Conservation (phyloP, 192 early-diverging fungal genomes). For the Backusella tarrabulga region DNA sequence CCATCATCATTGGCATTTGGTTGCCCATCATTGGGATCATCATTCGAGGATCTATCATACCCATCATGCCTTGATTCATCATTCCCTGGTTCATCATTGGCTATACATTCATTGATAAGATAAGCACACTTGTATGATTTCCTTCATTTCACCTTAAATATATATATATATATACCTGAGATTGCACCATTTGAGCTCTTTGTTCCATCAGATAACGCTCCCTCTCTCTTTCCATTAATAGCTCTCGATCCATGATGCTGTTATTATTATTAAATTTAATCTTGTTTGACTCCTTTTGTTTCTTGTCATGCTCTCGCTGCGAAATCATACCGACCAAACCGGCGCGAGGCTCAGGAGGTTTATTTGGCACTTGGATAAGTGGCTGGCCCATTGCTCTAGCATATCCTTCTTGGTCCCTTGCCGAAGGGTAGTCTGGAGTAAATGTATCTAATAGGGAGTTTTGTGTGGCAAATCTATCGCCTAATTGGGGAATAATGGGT, state of each 20-base stretch:
- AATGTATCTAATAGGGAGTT: constrained; percentile 37
- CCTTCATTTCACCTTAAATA: neutral
- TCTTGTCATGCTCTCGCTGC: constrained; percentile 34
- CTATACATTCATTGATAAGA: neutral
- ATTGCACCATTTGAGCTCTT: constrained; percentile 16
- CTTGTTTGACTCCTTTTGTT: constrained; percentile 22
- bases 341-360: constrained; percentile 36
- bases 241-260: constrained; percentile 20
- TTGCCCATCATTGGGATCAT: neutral
- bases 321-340: constrained; percentile 41
- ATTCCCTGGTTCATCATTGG: neutral
- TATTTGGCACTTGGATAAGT: constrained; percentile 34
- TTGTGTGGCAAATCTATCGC: constrained; percentile 33
- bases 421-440: constrained; percentile 30
- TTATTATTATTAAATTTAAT: neutral
- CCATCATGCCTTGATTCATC: constrained; percentile 14
- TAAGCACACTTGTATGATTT: neutral
- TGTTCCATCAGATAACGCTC: constrained; percentile 35
- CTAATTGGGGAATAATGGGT: constrained; percentile 32
- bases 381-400: constrained; percentile 36
- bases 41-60: constrained; percentile 3
- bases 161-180: neutral
- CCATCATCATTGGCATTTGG: constrained; percentile 3
- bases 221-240: constrained; percentile 33
- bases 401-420: constrained; percentile 35